Evolutionary conservation across 129 eudicot species (phyloP), one percentile per base, ranked within the genome.

Genomic region (Gnaphalium uliginosum): DNA sequence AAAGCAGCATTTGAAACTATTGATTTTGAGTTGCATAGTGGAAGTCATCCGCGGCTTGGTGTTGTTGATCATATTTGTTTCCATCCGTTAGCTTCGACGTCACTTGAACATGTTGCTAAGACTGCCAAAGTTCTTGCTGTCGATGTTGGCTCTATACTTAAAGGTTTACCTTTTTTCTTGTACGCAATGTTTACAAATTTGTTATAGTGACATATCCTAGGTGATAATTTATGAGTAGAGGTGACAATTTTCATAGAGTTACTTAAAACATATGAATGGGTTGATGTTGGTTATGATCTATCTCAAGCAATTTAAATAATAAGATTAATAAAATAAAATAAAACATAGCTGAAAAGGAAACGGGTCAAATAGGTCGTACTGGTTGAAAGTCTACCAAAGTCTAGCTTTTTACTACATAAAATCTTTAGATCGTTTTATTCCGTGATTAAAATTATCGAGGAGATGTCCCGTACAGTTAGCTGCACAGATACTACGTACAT

Each of bases 31-130:
- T 32, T 22, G 75, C 99, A 95, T 70, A 50, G 81, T 53, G 99
- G 99, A 76, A 91, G 73, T 46, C 99, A 95, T 78, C 97, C 99
- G 14, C 83, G 99, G 63, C 94, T 95, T 74, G 99, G 99, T 64
- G 97, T 89, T 23, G 96, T 95, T 67, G 99, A 95, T 77, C 99
- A 95, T 72, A 80, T 91, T 1, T 95, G 99, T 72, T 95, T 95
- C 75, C 94, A 87, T 72, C 97, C 99, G 0, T 78, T 95, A 58
- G 88, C 62, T 70, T 66, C 74, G 4, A 18, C 87, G 64, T 84
- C 91, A 39, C 82, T 95, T 82, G 90, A 95, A n/a, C 84, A 79
- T 71, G 83, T 87, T 48, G 86, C 97, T 2, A 78, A 21, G 7
- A 63, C 81, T 78, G 96, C 96, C 1, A 95, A 75, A 65, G 74